Base-by-base conservation (phyloP, 257 asterid species). In the Coffea canephora region DNA sequence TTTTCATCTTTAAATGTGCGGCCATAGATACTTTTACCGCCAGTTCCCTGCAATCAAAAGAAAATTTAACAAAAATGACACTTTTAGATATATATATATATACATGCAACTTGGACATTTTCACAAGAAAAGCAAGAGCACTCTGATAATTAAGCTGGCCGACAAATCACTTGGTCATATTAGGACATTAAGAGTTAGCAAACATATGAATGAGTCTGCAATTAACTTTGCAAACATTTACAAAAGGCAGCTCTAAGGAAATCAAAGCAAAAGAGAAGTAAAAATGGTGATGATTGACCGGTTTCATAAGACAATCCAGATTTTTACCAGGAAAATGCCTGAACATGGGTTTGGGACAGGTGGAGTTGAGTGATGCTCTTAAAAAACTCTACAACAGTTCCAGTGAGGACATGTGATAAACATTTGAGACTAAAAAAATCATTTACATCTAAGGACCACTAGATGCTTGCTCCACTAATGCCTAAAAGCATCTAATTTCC, bases 21-120 rank as follows among this genome's bases (percentile, higher is more conserved):
- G 0, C 98, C 98, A 61, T 95, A 93, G 65, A 93, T 95, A 90
- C 99, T 93, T 83, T 95, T 94, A 45, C 99, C 99, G 83, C 99
- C 99, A 46, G 97, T 94, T 77, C 97, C 99, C 99, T 94, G 87
- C 50, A 76, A 82, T 66, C 25, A 79, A 46, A 77, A 75, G 64
- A 49, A 55, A 39, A 34, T 2, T 71, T 81, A 71, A 73, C 27
- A 72, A 67, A 61, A 59, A 70, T 25, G 65, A 43, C 78, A 75
- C 45, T 66, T 46, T 67, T 34, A 46, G 43, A 61, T 43, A 74
- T 31, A 31, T 27, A 27, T 27, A 27, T 27, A 27, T 25, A 13
- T 15, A 67, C 74, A 21, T 23, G 52, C n/a, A 71, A 75, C 74
- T 80, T 10, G 49, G 65, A 50, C 72, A 76, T 21, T 45, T 55